Conservation (phyloP, 352 stramenopile species). For the Phytopythium mirpurense region DNA sequence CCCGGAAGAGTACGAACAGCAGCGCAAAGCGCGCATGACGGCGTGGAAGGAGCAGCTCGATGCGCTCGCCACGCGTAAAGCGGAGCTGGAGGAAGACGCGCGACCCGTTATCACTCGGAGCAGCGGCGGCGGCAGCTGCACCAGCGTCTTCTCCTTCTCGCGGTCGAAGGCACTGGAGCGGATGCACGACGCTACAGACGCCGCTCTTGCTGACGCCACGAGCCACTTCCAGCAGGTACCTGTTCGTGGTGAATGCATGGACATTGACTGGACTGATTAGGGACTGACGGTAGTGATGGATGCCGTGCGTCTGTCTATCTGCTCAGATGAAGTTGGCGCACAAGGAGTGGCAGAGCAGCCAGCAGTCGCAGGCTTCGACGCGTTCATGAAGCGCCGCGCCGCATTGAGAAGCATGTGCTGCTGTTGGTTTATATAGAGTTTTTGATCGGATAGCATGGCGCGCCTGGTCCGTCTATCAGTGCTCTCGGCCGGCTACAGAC, state of each 20-base stretch:
- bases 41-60: conserved; percentile 55
- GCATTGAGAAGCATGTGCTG: neutral
- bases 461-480: no score
- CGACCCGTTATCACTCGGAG: conserved; percentile 17
- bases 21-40: conserved; percentile 32
- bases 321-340: conserved; percentile 54
- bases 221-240: conserved; percentile 53
- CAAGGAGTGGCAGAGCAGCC: conserved; percentile 43
- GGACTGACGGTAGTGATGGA: conserved; percentile 6
- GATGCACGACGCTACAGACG: conserved; percentile 27
- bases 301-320: conserved; percentile 6
- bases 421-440: conserved; percentile 6
- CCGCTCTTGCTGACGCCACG: conserved; percentile 40
- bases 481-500: neutral
- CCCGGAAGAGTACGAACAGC: conserved; percentile 33
- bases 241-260: conserved; percentile 1
- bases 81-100: conserved; percentile 24
- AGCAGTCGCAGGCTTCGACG: conserved; percentile 19
- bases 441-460: no score
- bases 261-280: conserved; percentile 1
- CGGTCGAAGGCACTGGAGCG: conserved; percentile 22
- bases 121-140: conserved; percentile 12
- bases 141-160: conserved; percentile 14
- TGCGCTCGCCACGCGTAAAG: conserved; percentile 33
- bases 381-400: neutral